Conservation (phyloP, 2,329 filamentous ascomycete genomes). For the Pyrenochaeta sp. region DNA sequence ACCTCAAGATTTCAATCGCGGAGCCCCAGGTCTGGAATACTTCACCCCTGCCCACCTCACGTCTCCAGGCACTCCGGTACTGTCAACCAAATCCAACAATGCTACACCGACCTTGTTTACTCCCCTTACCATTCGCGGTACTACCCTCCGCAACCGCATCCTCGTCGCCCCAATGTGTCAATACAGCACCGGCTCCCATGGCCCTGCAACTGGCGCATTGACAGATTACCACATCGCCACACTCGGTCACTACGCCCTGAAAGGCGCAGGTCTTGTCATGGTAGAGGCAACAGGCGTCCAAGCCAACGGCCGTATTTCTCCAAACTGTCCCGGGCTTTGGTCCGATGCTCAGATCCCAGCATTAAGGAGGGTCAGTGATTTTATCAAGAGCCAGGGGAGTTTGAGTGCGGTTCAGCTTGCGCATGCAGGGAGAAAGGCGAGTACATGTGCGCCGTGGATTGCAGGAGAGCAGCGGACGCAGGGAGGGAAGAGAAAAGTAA, state of each 20-base stretch:
- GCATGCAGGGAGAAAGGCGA: constrained; percentile 47
- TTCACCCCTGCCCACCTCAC: constrained; percentile 57
- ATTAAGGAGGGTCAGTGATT: constrained; percentile 42
- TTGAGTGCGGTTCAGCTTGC: constrained; percentile 46
- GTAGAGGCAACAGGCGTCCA: constrained; percentile 50
- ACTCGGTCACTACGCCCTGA: constrained; percentile 50
- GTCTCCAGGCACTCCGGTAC: constrained; percentile 49
- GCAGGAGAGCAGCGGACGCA: constrained; percentile 22
- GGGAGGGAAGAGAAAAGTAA: constrained; percentile 35
- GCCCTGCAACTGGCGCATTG: constrained; percentile 46
- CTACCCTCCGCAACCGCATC: constrained; percentile 48
- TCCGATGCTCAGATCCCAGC: constrained; percentile 47
- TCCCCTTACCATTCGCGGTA: constrained; percentile 46
- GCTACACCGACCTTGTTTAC: constrained; percentile 44
- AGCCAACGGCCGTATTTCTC: constrained; percentile 45
- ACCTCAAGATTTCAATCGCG: constrained; percentile 36
- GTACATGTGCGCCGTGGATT: constrained; percentile 45
- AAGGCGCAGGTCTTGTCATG: constrained; percentile 46
- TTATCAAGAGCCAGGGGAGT: constrained; percentile 45
- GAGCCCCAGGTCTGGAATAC: constrained; percentile 48
- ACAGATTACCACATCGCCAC: constrained; percentile 52
- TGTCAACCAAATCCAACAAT: constrained; percentile 11
- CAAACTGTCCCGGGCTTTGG: constrained; percentile 50
- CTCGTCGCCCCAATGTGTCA: constrained; percentile 52
- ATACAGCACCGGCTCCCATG: constrained; percentile 42